Conservation (phyloP, 495 filamentous ascomycete species). For the Lichina pygmaea region DNA sequence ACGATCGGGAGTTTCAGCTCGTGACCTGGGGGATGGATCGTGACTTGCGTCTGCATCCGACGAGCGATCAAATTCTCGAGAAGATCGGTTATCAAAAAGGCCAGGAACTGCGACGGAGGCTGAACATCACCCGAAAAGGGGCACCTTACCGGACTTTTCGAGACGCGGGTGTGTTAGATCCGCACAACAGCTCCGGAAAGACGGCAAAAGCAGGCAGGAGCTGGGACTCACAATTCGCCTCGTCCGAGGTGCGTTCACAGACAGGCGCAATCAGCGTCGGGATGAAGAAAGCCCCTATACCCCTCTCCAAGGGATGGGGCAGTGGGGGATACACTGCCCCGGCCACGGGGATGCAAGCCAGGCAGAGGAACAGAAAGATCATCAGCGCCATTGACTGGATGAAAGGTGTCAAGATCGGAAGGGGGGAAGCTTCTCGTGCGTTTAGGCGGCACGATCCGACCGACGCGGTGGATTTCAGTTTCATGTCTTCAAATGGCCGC, state of each 20-base stretch:
- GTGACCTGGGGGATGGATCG: conserved; percentile 83
- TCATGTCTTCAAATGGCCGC: background rate
- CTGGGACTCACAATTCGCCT: background rate
- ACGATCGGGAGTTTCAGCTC: conserved; percentile 76
- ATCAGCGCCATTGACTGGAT: conserved; percentile 79
- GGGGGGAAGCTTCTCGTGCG: conserved; percentile 10
- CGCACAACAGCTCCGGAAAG: conserved; percentile 16
- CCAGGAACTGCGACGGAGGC: conserved; percentile 29
- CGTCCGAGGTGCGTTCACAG: background rate
- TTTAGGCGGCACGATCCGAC: conserved; percentile 4
- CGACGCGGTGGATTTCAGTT: conserved; percentile 1
- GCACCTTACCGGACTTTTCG: conserved; percentile 72
- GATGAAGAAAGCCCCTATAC: conserved; percentile 23
- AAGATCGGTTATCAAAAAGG: conserved; percentile 57
- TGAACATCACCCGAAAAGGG: conserved; percentile 54
- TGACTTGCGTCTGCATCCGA: conserved; percentile 51
- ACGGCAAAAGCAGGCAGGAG: conserved; percentile 6
- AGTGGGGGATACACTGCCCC: conserved; percentile 21
- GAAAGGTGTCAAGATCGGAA: conserved; percentile 67
- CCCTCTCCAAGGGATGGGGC: conserved; percentile 15
- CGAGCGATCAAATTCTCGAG: conserved; percentile 33
- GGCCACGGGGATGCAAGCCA: conserved; percentile 36
- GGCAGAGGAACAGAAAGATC: conserved; percentile 24
- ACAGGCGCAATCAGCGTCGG: conserved; percentile 14
- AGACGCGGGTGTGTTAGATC: conserved; percentile 14